Conservation (phyloP, 2,329 filamentous ascomycete genomes). For the Nemania abortiva region DNA sequence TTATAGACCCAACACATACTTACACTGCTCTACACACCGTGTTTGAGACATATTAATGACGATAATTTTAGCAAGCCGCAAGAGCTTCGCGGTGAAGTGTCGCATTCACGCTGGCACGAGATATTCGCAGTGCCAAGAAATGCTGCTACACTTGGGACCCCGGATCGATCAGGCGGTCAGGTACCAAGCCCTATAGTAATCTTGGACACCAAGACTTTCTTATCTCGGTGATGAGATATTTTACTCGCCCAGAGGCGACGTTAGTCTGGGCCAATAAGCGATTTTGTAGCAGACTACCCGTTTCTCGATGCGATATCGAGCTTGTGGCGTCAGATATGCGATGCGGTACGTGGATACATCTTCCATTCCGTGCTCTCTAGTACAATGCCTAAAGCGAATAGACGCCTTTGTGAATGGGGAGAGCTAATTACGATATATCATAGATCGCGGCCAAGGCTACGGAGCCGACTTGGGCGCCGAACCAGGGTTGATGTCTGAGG, state of each 20-base stretch:
- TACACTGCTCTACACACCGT: not conserved
- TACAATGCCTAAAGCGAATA: not conserved
- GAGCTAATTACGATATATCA: not conserved
- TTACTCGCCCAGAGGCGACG: not conserved
- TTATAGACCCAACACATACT: not conserved
- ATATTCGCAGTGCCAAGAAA: slow-evolving; percentile 19
- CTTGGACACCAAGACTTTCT: not conserved
- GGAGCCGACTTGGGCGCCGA: not conserved
- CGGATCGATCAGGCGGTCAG: not conserved
- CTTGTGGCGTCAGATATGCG: not conserved
- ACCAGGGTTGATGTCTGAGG: not conserved
- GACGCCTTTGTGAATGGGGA: not conserved
- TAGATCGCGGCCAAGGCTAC: not conserved
- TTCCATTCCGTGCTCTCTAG: not conserved
- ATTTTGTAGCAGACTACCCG: not conserved
- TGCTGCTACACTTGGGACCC: not conserved
- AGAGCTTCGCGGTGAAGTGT: slow-evolving; percentile 3
- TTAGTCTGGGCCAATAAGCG: not conserved
- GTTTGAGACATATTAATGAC: not conserved
- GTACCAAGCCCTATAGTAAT: not conserved
- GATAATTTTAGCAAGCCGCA: slow-evolving; percentile 9
- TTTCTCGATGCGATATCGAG: not conserved
- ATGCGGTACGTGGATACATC: not conserved
- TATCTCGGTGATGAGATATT: not conserved
- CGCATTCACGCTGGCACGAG: slow-evolving; percentile 4